Evolutionary conservation across 2,329 filamentous ascomycete species (phyloP).

Genomic region (Ophidiomyces ophidiicola): DNA sequence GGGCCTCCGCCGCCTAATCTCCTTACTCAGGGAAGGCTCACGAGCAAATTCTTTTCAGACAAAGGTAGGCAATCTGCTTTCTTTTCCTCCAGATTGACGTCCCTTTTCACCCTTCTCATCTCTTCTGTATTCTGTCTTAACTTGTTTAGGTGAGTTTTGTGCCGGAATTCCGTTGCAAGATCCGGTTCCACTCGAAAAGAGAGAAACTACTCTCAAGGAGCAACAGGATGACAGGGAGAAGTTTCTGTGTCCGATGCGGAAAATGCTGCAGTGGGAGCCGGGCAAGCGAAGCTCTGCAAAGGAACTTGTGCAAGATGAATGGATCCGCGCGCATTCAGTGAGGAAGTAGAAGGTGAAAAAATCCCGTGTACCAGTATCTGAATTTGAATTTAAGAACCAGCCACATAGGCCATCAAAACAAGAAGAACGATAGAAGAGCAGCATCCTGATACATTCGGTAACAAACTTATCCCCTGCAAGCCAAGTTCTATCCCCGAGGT

Average conservation of each 20-base stretch:
- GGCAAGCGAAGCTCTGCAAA: slow-evolving; percentile 22
- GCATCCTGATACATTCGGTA: too few relatives aligned
- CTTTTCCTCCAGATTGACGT: slow-evolving; percentile 2
- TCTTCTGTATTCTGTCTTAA: slow-evolving; percentile 9
- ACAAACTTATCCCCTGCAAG: too few relatives aligned
- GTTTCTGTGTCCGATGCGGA: slow-evolving; percentile 26
- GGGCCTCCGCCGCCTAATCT: slow-evolving; percentile 32
- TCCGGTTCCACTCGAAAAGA: slow-evolving; percentile 25
- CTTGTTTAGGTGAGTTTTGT: slow-evolving; percentile 21
- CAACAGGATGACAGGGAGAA: slow-evolving; percentile 22
- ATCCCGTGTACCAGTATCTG: neutral
- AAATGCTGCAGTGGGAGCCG: slow-evolving; percentile 30
- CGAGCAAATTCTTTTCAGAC: slow-evolving; percentile 31
- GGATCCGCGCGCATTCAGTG: slow-evolving; percentile 16
- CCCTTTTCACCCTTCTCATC: slow-evolving; percentile 6
- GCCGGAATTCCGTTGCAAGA: slow-evolving; percentile 17
- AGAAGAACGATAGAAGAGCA: slow-evolving; percentile 1
- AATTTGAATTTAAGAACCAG: neutral
- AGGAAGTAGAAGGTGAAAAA: slow-evolving; percentile 3
- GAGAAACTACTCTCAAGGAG: slow-evolving; percentile 28
- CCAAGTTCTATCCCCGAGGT: slow-evolving; percentile 1
- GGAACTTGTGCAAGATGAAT: slow-evolving; percentile 23
- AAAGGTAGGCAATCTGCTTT: slow-evolving; percentile 21
- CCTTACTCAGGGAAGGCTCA: slow-evolving; percentile 24
- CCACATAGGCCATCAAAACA: neutral